Base-by-base conservation (phyloP, 108 stramenopile species). In the Cyclotella sp. region DNA sequence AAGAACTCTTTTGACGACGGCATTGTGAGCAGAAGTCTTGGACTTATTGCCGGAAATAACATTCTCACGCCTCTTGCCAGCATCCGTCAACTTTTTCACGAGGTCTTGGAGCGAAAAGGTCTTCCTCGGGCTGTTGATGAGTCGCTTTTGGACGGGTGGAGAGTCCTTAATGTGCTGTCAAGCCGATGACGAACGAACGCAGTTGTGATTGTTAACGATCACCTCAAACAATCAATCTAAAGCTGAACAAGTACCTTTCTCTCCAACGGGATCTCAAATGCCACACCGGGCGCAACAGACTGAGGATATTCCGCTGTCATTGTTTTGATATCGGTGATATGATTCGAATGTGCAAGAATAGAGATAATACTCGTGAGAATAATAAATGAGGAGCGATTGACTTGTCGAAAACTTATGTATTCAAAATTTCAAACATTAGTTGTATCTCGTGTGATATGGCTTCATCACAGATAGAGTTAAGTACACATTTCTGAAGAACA, bases 221-320 rank as follows among this genome's bases (percentile, higher is more conserved):
- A 3, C n/a, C 3, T 51, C 1, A 3, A 19, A 51, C 49, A 19
- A 18, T 5, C 6, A 34, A 34, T 5, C 34, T 28, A 24, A 58
- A 58, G 22, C 26, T 15, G 18, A 10, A 63, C 14, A 41, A 27
- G 14, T 63, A 63, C 67, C 67, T 68, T 68, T 44, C 22, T 68
- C 67, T 68, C 67, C 39, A 68, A 21, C 9, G 67, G 67, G 18
- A 68, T 68, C 51, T 68, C 67, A 27, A 68, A 68, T 34, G 67
- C 67, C 43, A 68, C 51, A 44, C 51, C 30, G 0, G 67, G 67
- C 27, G 67, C 14, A 9, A 68, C 18, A 1, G 67, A 51, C 52
- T 68, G 67, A 1, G 67, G 67, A 21, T 0, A 28, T 34, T 52
- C 9, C 7, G 14, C 44, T 44, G 49, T 1, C 18, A 47, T 22